phyloP scores from a whole-genome alignment of 116 monocot genomes.

The Thalassia testudinum region DNA sequence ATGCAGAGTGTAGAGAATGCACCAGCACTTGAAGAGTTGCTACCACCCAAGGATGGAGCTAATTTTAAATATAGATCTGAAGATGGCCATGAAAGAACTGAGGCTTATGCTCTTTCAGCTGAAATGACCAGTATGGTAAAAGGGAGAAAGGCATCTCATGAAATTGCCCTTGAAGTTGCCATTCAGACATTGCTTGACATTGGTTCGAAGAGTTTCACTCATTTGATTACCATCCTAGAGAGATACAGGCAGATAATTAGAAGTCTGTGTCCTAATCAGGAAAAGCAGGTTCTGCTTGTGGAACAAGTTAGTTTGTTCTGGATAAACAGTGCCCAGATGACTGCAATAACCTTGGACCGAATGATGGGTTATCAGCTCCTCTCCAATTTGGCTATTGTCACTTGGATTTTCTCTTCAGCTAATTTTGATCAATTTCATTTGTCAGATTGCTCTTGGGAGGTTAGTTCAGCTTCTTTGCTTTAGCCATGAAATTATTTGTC shows the following conservation, averaged over 20 bases:
- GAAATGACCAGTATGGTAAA: slow-evolving; percentile 60
- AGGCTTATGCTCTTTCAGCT: slow-evolving; percentile 31
- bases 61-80: slow-evolving; percentile 42
- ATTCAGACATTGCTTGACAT: slow-evolving; percentile 82
- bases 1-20: slow-evolving; percentile 83
- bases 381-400: slow-evolving; percentile 83
- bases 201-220: slow-evolving; percentile 98
- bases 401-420: slow-evolving; percentile 68
- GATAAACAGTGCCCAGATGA: slow-evolving; percentile 90
- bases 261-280: slow-evolving; percentile 41
- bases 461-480: too few relatives aligned
- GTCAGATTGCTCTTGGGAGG: slow-evolving; percentile 92
- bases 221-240: slow-evolving; percentile 84
- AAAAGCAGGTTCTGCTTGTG: slow-evolving; percentile 48
- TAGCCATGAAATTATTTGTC: too few relatives aligned
- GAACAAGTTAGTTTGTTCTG: slow-evolving; percentile 70
- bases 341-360: slow-evolving; percentile 63
- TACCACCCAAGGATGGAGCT: slow-evolving; percentile 70
- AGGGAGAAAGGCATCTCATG: slow-evolving; percentile 41
- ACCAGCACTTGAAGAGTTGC: slow-evolving; percentile 53
- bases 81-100: slow-evolving; percentile 22
- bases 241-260: slow-evolving; percentile 74
- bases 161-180: slow-evolving; percentile 72
- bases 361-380: slow-evolving; percentile 90
- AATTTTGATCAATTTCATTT: slow-evolving; percentile 73